Evolutionary conservation across 208 protist species (phyloP), one percentile per base, ranked within the genome.

Genomic region (Trypanosoma platydactyli): DNA sequence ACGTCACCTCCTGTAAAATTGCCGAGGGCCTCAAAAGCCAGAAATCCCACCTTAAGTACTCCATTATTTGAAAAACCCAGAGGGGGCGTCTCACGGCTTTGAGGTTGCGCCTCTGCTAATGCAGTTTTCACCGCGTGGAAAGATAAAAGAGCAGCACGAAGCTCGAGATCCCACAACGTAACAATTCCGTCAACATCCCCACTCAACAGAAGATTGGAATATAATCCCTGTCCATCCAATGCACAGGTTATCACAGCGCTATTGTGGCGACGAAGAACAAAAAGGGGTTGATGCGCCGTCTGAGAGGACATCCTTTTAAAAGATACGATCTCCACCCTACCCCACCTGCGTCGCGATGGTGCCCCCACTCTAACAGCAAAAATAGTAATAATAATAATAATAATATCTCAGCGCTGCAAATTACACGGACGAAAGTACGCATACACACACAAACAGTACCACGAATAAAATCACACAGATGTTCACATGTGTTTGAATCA

Each of bases 101-200:
- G 35, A 18, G 1, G 20, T 24, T 62, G 25, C 29, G 42, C 18
- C 6, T 16, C 30, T 9, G 0, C 0, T 12, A 0, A 25, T 5
- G 40, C 67, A 15, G 16, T 50, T 16, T 49, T 15, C 7, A 81
- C 25, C 3, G 67, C 67, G 20, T 74, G 58, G 49, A 94, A 86
- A 3, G 64, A 62, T 13, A 80, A 3, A 5, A 94, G 45, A 11
- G 72, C 67, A 1, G 65, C 62, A 22, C 88, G 80, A 27, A 87
- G 71, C 18, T 60, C 53, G 35, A 91, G 74, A 48, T 94, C 83
- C 86, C 88, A 94, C 35, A 94, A 29, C 16, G 79, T 79, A 1
- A 86, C 84, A 9, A 71, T 53, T 5, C 88, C 88, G 41, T 79
- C 73, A 2, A 80, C 82, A 65, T 94, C 88, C 0, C 85, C 88